phyloP scores from a whole-genome alignment of 2,329 filamentous ascomycete genomes.

The Elsinoe ampelina region DNA sequence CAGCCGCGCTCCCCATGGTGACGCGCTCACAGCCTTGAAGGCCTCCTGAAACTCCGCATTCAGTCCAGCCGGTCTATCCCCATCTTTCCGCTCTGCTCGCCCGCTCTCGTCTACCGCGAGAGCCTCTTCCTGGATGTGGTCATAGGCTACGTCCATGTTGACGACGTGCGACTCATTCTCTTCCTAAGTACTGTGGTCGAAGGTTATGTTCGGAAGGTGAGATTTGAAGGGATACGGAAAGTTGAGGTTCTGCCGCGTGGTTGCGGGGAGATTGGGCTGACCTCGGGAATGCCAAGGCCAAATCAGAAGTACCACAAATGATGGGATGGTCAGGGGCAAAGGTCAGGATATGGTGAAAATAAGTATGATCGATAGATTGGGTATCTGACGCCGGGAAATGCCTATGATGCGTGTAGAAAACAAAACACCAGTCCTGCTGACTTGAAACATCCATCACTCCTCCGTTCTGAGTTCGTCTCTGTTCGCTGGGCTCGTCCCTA shows the following conservation, averaged over 20 bases:
- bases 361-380: background rate
- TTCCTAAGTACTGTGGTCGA: too few species aligned
- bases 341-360: background rate
- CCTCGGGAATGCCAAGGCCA: background rate
- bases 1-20: slow-evolving; percentile 80
- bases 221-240: background rate
- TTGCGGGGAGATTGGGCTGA: slow-evolving; percentile 4
- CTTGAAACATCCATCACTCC: background rate
- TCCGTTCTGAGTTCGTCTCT: background rate
- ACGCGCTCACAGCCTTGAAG: slow-evolving; percentile 84
- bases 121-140: slow-evolving; percentile 84
- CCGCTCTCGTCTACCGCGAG: slow-evolving; percentile 43
- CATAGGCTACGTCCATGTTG: slow-evolving; percentile 93
- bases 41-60: slow-evolving; percentile 89
- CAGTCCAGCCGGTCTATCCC: slow-evolving; percentile 42
- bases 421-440: background rate
- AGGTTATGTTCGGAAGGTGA: background rate
- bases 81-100: slow-evolving; percentile 38
- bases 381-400: slow-evolving; percentile 10
- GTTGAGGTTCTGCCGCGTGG: background rate
- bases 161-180: background rate
- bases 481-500: slow-evolving; percentile 10
- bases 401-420: background rate
- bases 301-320: background rate
- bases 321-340: background rate